phyloP scores from a whole-genome alignment of 2,329 filamentous ascomycete genomes.

The Cladosporium austrohemisphaericum region DNA sequence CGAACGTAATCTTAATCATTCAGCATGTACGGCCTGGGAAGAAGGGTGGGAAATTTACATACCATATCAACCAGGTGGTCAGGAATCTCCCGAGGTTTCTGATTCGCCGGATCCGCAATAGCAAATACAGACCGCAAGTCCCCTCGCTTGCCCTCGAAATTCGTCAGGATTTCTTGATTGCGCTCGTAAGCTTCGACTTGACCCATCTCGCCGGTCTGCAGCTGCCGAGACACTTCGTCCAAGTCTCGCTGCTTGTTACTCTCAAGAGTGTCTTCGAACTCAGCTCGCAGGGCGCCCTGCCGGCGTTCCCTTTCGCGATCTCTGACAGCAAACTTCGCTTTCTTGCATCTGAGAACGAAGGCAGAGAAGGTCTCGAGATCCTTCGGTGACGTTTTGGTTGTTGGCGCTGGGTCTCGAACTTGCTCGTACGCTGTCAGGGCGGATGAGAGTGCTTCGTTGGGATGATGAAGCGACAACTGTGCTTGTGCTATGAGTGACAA shows the following conservation, averaged over 20 bases:
- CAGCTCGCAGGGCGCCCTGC: slow-evolving; percentile 55
- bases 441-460: slow-evolving; percentile 67
- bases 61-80: slow-evolving; percentile 70
- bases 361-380: slow-evolving; percentile 53
- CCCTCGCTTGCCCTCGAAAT: slow-evolving; percentile 40
- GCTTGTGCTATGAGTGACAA: too few species aligned
- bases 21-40: slow-evolving; percentile 13
- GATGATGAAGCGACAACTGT: slow-evolving; percentile 68
- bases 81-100: slow-evolving; percentile 57
- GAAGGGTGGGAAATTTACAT: slow-evolving; percentile 55
- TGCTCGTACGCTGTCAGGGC: slow-evolving; percentile 68
- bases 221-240: slow-evolving; percentile 25
- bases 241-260: slow-evolving; percentile 46
- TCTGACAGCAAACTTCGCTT: slow-evolving; percentile 74
- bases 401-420: slow-evolving; percentile 51
- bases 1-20: slow-evolving; percentile 28
- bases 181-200: slow-evolving; percentile 47
- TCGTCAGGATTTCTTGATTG: slow-evolving; percentile 41
- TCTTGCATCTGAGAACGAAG: slow-evolving; percentile 76
- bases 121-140: slow-evolving; percentile 47
- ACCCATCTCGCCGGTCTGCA: slow-evolving; percentile 38
- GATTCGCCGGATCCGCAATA: slow-evolving; percentile 43
- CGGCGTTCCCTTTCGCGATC: slow-evolving; percentile 61
- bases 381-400: slow-evolving; percentile 44
- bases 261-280: slow-evolving; percentile 54